These are phyloP conservation scores for Amanita pseudoporphyria DNA, from an alignment of 768 basidiomycete species.

Conservation along the genomic window DNA sequence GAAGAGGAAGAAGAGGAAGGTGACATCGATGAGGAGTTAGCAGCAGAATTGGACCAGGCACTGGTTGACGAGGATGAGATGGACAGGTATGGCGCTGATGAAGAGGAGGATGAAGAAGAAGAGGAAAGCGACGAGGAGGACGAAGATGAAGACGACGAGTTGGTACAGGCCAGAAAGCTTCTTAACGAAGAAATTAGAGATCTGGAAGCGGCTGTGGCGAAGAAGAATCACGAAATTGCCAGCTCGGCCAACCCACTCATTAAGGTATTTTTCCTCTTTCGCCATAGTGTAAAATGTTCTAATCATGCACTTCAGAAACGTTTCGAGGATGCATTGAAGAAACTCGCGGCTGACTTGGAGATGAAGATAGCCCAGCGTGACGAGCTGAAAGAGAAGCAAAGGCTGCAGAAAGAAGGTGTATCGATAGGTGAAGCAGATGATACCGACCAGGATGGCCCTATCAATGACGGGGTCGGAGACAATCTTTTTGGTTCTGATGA, in stretches of 20 bases:
- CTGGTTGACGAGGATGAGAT: conserved; percentile 48
- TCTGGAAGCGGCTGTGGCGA: conserved; percentile 77
- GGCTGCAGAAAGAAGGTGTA: conserved; percentile 62
- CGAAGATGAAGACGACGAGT: conserved; percentile 80
- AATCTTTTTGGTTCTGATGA: conserved; percentile 45
- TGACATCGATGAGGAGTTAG: conserved; percentile 83
- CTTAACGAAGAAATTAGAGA: conserved; percentile 86
- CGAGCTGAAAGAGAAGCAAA: conserved; percentile 67
- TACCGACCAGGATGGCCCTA: conserved; percentile 26
- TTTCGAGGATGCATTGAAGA: conserved; percentile 88
- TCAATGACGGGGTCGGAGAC: conserved; percentile 21
- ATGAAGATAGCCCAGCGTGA: conserved; percentile 76
- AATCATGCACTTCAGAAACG: conserved; percentile 49
- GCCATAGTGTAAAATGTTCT: background rate
- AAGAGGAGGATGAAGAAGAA: conserved; percentile 53
- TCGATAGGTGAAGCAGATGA: conserved; percentile 28
- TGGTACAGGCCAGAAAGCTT: conserved; percentile 65
- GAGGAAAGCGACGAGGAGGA: conserved; percentile 65
- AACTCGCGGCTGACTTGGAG: conserved; percentile 78
- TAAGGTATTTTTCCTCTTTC: conserved; percentile 36
- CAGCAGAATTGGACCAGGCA: conserved; percentile 81
- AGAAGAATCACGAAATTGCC: conserved; percentile 77
- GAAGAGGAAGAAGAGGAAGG: conserved; percentile 59
- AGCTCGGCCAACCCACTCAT: conserved; percentile 83
- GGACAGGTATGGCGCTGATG: conserved; percentile 50